Percentiles rank a stretch among this genome's conserved stretches.
Conservation (phyloP, 495 filamentous ascomycete species). For the Extremus antarcticus region DNA sequence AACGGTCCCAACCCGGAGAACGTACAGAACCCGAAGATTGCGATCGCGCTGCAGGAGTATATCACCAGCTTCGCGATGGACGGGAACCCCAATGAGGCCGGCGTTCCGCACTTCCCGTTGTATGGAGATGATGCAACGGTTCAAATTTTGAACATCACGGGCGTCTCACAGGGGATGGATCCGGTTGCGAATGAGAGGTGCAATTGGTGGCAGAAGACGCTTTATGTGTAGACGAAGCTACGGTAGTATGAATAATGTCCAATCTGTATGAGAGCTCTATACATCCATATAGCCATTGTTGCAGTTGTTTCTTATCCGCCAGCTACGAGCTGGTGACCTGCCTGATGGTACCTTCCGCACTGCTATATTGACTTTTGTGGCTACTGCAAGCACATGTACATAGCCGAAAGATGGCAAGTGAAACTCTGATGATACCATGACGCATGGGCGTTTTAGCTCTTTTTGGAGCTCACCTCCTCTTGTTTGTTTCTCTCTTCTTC, state of each 20-base stretch:
- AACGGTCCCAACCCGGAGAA: conserved; percentile 31
- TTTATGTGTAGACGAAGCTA: conserved; percentile 14
- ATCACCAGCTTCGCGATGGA: conserved; percentile 45
- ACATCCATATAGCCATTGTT: no score
- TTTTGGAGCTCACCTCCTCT: no score
- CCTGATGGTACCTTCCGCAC: no score
- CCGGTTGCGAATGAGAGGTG: conserved; percentile 36
- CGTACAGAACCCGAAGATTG: conserved; percentile 38
- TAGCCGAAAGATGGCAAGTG: no score
- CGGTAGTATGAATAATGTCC: background rate
- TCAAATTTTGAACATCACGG: conserved; percentile 33
- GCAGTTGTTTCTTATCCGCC: no score
- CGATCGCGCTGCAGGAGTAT: conserved; percentile 47
- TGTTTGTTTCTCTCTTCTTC: no score
- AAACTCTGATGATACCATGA: no score
- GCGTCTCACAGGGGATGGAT: conserved; percentile 36
- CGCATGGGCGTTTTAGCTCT: no score
- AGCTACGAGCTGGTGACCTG: no score
- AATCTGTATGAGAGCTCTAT: no score
- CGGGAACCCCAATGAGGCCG: conserved; percentile 35
- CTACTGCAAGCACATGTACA: no score
- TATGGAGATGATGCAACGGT: conserved; percentile 34
- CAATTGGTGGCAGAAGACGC: conserved; percentile 38
- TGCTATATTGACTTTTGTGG: no score
- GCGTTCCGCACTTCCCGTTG: conserved; percentile 32